A percentile compares a stretch with the other conserved stretches of the same genome.
Conservation (phyloP, 2,329 filamentous ascomycete species). For the Fusarium sambucinum region DNA sequence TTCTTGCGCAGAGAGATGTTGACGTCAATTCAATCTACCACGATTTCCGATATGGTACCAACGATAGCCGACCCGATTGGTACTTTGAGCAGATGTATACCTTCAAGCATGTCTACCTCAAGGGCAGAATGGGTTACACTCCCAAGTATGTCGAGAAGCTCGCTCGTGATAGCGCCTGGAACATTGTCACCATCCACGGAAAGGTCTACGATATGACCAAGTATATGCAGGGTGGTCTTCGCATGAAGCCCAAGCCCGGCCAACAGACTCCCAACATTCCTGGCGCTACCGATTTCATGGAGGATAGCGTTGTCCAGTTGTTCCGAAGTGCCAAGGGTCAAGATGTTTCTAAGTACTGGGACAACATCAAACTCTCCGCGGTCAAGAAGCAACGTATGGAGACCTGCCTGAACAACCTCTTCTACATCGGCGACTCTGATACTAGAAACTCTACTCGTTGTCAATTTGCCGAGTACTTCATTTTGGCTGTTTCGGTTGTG, state of each 20-base stretch:
- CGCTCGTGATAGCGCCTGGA: conserved; percentile 69
- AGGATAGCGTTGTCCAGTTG: conserved; percentile 75
- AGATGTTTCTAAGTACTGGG: conserved; percentile 88
- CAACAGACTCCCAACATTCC: conserved; percentile 59
- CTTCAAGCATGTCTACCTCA: conserved; percentile 82
- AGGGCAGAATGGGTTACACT: conserved; percentile 88
- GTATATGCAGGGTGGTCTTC: conserved; percentile 82
- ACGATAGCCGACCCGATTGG: conserved; percentile 89
- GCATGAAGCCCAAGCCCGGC: conserved; percentile 68
- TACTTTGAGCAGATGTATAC: conserved; percentile 88
- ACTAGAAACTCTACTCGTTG: conserved; percentile 89
- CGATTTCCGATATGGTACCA: conserved; percentile 88
- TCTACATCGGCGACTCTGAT: conserved; percentile 92
- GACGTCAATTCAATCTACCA: conserved; percentile 87
- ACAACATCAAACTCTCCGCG: conserved; percentile 71
- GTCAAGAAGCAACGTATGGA: conserved; percentile 75
- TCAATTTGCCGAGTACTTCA: conserved; percentile 88
- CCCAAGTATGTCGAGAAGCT: conserved; percentile 80
- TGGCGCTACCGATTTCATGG: conserved; percentile 83
- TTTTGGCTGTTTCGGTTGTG: conserved; percentile 85
- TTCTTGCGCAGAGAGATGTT: conserved; percentile 66
- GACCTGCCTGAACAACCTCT: conserved; percentile 90
- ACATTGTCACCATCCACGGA: conserved; percentile 82
- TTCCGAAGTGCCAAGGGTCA: conserved; percentile 81
- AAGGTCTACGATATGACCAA: conserved; percentile 90